phyloP scores from a whole-genome alignment of 192 early-diverging fungal species.

The Chytriomyces confervae region DNA sequence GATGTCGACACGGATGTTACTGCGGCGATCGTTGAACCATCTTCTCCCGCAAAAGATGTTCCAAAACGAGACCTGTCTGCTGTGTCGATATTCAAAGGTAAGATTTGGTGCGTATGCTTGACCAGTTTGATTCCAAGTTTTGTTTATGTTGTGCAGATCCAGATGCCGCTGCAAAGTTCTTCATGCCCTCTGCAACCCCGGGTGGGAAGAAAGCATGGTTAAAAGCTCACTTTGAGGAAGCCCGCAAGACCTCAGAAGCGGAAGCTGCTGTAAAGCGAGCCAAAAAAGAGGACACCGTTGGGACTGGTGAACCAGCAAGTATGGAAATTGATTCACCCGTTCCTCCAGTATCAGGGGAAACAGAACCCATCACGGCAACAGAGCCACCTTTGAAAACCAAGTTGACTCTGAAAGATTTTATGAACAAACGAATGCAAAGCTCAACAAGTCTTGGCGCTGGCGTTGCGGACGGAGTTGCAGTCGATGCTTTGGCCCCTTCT shows the following conservation, averaged over 20 bases:
- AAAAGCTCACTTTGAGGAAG: not conserved
- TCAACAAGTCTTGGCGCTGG: not conserved
- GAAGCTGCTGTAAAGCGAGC: not conserved
- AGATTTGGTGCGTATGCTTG: not conserved
- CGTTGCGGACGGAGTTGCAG: not conserved
- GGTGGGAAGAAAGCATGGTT: conserved; percentile 25
- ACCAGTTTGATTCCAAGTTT: not conserved
- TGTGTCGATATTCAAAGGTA: conserved; percentile 8
- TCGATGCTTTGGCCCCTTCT: not conserved
- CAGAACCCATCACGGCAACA: not conserved
- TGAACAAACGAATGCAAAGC: not conserved
- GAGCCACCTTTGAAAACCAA: conserved; percentile 17
- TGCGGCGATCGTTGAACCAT: not conserved
- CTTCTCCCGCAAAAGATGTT: not conserved
- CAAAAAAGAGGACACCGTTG: not conserved
- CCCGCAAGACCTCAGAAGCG: not conserved
- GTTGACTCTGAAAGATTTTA: conserved; percentile 19
- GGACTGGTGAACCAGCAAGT: not conserved
- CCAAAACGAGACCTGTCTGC: not conserved
- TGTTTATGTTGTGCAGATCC: not conserved
- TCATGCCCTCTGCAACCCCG: not conserved
- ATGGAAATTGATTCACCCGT: too few species aligned
- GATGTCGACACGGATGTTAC: not conserved
- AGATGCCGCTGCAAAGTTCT: not conserved
- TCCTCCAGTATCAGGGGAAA: not conserved